phyloP scores from a whole-genome alignment of 2,329 filamentous ascomycete genomes.

The Septoria linicola region DNA sequence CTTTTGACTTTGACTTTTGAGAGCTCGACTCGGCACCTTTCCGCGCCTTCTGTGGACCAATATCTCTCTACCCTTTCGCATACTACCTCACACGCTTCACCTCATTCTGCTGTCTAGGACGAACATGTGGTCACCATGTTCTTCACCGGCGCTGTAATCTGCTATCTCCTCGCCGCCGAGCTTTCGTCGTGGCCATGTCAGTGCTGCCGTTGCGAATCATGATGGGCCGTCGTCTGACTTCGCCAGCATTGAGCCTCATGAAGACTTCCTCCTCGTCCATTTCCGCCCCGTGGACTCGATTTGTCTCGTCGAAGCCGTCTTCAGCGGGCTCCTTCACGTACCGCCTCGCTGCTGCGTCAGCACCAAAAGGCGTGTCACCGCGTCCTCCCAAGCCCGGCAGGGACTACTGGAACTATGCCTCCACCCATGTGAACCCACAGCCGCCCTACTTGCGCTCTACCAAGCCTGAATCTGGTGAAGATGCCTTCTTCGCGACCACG shows the following conservation, averaged over 20 bases:
- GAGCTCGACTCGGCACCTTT: too few relatives aligned
- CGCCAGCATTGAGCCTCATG: conserved; percentile 20
- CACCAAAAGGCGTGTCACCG: conserved; percentile 37
- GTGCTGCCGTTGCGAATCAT: conserved; percentile 25
- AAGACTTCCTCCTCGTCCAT: conserved; percentile 8
- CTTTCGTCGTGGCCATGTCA: conserved; percentile 27
- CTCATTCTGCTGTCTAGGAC: neutral
- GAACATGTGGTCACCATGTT: conserved; percentile 19
- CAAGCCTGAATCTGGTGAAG: conserved; percentile 77
- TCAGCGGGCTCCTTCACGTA: conserved; percentile 36
- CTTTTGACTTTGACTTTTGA: too few relatives aligned
- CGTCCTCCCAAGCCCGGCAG: conserved; percentile 52
- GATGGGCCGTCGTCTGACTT: conserved; percentile 23
- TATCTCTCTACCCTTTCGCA: too few relatives aligned
- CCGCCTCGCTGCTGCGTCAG: conserved; percentile 39
- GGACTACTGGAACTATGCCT: conserved; percentile 40
- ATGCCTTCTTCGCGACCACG: conserved; percentile 87
- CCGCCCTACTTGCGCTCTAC: conserved; percentile 48
- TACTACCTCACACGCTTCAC: too few relatives aligned
- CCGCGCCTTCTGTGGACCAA: too few relatives aligned
- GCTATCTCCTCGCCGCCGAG: conserved; percentile 23
- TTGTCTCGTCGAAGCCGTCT: conserved; percentile 8
- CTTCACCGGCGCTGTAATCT: conserved; percentile 23
- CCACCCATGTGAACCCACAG: conserved; percentile 40
- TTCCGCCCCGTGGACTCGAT: neutral